Percentiles rank a stretch among this genome's conserved stretches.
Conservation (phyloP, 2,329 filamentous ascomycete genomes). For the Xylaria polymorpha region DNA sequence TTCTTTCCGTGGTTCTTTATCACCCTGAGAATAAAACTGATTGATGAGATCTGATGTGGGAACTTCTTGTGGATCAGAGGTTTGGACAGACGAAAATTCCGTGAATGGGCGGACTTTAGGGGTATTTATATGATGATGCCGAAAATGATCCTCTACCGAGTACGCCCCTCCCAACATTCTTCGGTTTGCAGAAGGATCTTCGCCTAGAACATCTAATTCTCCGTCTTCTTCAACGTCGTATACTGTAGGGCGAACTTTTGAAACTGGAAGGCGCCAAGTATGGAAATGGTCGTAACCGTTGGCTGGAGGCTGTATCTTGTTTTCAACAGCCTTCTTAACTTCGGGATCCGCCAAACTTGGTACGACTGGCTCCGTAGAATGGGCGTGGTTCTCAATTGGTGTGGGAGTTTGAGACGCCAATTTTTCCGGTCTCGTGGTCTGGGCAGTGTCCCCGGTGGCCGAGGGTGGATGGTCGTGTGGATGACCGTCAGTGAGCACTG, state of each 20-base stretch:
- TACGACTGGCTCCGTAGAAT: neutral
- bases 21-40: conserved; percentile 10
- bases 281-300: conserved; percentile 26
- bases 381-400: neutral
- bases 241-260: conserved; percentile 43
- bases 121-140: conserved; percentile 29
- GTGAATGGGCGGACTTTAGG: conserved; percentile 39
- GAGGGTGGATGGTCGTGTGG: conserved; percentile 9
- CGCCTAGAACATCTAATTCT: neutral
- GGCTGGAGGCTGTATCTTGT: neutral
- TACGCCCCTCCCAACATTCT: conserved; percentile 5
- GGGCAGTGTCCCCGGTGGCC: neutral
- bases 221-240: conserved; percentile 8
- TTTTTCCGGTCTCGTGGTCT: neutral
- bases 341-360: neutral
- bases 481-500: conserved; percentile 41
- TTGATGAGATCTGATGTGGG: conserved; percentile 22
- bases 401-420: neutral
- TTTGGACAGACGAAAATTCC: conserved; percentile 22
- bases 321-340: neutral
- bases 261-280: conserved; percentile 33
- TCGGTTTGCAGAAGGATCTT: conserved; percentile 25
- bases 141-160: conserved; percentile 17
- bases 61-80: conserved; percentile 28
- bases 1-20: conserved; percentile 31